Percentiles rank a stretch among this genome's conserved stretches.
These are phyloP conservation scores for Neopestalotiopsis clavispora DNA, from an alignment of 2,329 filamentous ascomycete genomes.

Conservation along the genomic window DNA sequence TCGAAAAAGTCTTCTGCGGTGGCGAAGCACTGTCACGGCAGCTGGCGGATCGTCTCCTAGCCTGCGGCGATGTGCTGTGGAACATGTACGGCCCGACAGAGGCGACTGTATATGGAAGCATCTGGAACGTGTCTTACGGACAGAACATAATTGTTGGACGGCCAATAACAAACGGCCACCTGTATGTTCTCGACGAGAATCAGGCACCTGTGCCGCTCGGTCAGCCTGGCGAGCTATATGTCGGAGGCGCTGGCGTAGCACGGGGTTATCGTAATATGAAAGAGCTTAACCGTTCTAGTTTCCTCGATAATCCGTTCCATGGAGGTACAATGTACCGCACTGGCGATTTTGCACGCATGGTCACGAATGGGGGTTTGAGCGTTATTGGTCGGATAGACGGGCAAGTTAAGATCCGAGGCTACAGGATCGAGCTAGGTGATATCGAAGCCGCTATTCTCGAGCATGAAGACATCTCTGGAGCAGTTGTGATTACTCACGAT, in stretches of 20 bases:
- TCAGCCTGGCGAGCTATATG: conserved; percentile 36
- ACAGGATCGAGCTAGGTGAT: conserved; percentile 35
- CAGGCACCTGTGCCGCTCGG: conserved; percentile 43
- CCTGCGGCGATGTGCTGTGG: conserved; percentile 32
- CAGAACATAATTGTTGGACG: conserved; percentile 30
- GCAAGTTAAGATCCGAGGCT: conserved; percentile 35
- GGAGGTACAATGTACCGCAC: conserved; percentile 31
- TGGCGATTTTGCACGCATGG: conserved; percentile 29
- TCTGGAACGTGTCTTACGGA: conserved; percentile 29
- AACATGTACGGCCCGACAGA: conserved; percentile 37
- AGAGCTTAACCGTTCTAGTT: conserved; percentile 25
- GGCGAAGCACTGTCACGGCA: conserved; percentile 31
- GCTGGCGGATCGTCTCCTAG: conserved; percentile 36
- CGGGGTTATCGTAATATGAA: conserved; percentile 37
- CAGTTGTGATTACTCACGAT: conserved; percentile 31
- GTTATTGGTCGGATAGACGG: conserved; percentile 31
- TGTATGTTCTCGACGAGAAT: conserved; percentile 46
- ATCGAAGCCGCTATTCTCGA: conserved; percentile 31
- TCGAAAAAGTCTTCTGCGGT: conserved; percentile 31
- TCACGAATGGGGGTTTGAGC: conserved; percentile 23
- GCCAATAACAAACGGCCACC: conserved; percentile 37
- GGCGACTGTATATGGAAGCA: conserved; percentile 31
- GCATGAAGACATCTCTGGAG: conserved; percentile 27
- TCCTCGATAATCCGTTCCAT: conserved; percentile 30
- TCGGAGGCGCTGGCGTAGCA: conserved; percentile 36